Conservation (phyloP, 768 basidiomycete species). For the Lactarius akahatsu region DNA sequence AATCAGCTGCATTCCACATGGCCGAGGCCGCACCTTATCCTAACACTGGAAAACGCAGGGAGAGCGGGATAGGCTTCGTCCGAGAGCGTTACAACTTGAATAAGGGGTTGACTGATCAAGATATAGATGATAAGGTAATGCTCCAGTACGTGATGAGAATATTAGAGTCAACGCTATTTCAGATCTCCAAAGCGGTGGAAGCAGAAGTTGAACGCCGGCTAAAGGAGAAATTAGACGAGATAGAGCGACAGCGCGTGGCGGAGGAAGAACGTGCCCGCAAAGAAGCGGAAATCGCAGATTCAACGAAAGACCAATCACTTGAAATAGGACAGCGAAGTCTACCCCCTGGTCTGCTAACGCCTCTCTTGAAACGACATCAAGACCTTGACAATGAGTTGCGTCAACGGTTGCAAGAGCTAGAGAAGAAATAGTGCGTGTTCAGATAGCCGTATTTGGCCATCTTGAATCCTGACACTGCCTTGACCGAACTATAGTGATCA, state of each 20-base stretch:
- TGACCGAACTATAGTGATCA: slow-evolving; percentile 48
- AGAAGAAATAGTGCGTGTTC: slow-evolving; percentile 64
- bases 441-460: slow-evolving; percentile 4
- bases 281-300: slow-evolving; percentile 37
- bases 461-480: background rate
- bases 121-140: slow-evolving; percentile 72
- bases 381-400: slow-evolving; percentile 70
- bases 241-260: slow-evolving; percentile 33
- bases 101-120: slow-evolving; percentile 55
- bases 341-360: slow-evolving; percentile 56
- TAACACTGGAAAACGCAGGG: slow-evolving; percentile 20
- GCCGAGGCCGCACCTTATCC: slow-evolving; percentile 25
- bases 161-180: slow-evolving; percentile 7
- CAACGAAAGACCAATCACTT: slow-evolving; percentile 39
- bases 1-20: slow-evolving; percentile 21
- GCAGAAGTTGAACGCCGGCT: slow-evolving; percentile 70
- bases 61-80: slow-evolving; percentile 24
- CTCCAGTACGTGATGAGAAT: slow-evolving; percentile 9
- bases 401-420: slow-evolving; percentile 62
- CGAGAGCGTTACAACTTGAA: slow-evolving; percentile 23
- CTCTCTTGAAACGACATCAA: slow-evolving; percentile 60
- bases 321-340: slow-evolving; percentile 15
- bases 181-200: slow-evolving; percentile 77
- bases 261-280: slow-evolving; percentile 28
- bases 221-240: slow-evolving; percentile 58